A percentile compares a stretch with the other conserved stretches of the same genome.
phyloP scores from a whole-genome alignment of 306 rosid species.

The Abrus precatorius region DNA sequence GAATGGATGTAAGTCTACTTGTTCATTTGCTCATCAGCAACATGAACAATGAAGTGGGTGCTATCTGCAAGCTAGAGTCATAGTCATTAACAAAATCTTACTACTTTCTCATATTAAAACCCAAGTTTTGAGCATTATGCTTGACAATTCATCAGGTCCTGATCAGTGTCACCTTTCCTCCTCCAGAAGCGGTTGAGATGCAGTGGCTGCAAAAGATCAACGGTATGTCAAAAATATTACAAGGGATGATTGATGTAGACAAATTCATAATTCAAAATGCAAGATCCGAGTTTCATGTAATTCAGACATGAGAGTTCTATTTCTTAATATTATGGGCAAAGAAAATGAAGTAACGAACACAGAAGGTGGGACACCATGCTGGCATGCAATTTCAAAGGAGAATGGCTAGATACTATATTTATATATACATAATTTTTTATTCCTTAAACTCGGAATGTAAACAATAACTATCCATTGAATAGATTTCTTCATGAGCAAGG shows the following conservation, averaged over 20 bases:
- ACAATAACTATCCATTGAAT: constrained; percentile 10
- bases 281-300: not conserved
- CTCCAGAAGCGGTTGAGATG: constrained; percentile 65
- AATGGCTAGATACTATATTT: not conserved
- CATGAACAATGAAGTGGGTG: constrained; percentile 46
- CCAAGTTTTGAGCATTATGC: constrained; percentile 30
- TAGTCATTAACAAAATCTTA: constrained; percentile 28
- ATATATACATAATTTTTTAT: not conserved
- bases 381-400: constrained; percentile 3
- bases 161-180: constrained; percentile 59
- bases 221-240: constrained; percentile 21
- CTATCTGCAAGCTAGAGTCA: constrained; percentile 41
- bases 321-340: not conserved
- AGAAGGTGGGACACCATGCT: not conserved
- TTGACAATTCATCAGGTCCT: constrained; percentile 47
- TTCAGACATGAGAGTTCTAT: constrained; percentile 2
- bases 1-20: constrained; percentile 41
- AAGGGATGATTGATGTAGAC: constrained; percentile 13
- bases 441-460: constrained; percentile 6
- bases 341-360: constrained; percentile 7
- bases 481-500: constrained; percentile 18
- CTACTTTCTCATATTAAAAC: constrained; percentile 32
- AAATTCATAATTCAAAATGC: constrained; percentile 21
- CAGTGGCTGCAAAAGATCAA: constrained; percentile 57
- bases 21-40: constrained; percentile 36